Evolutionary conservation across 495 filamentous ascomycete species (phyloP).

Genomic region (Bombardia bombarda): DNA sequence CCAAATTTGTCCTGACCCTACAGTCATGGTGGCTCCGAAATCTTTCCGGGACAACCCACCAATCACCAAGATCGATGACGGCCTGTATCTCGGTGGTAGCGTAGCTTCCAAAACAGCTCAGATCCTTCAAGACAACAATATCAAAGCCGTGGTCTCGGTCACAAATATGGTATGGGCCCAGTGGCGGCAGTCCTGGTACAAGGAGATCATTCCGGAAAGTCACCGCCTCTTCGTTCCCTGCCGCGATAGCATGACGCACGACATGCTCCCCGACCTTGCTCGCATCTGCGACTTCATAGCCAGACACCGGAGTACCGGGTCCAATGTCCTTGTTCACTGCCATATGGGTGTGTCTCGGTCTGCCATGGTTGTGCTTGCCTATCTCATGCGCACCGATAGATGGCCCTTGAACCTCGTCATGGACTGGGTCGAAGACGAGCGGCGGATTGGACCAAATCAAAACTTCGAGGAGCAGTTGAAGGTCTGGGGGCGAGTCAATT

Average conservation of each 20-base stretch:
- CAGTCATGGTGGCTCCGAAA: constrained; percentile 11
- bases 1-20: too few species aligned
- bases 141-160: not conserved
- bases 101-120: not conserved
- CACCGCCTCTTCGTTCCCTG: not conserved
- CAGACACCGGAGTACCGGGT: not conserved
- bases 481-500: constrained; percentile 23
- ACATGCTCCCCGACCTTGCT: not conserved
- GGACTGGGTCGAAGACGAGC: constrained; percentile 12
- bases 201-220: not conserved
- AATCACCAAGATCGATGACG: not conserved
- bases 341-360: constrained; percentile 31
- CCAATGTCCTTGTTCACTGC: constrained; percentile 25
- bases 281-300: not conserved
- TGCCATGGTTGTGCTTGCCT: constrained; percentile 25
- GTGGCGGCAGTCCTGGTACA: not conserved
- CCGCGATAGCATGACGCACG: not conserved
- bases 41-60: not conserved
- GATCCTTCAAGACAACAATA: not conserved
- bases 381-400: constrained; percentile 24
- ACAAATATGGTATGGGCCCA: not conserved
- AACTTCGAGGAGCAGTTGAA: constrained; percentile 22
- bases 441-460: constrained; percentile 16
- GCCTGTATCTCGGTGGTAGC: not conserved
- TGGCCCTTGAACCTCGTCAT: constrained; percentile 4